These are phyloP conservation scores for Cladophialophora immunda DNA, from an alignment of 2,329 filamentous ascomycete genomes.

Conservation along the genomic window DNA sequence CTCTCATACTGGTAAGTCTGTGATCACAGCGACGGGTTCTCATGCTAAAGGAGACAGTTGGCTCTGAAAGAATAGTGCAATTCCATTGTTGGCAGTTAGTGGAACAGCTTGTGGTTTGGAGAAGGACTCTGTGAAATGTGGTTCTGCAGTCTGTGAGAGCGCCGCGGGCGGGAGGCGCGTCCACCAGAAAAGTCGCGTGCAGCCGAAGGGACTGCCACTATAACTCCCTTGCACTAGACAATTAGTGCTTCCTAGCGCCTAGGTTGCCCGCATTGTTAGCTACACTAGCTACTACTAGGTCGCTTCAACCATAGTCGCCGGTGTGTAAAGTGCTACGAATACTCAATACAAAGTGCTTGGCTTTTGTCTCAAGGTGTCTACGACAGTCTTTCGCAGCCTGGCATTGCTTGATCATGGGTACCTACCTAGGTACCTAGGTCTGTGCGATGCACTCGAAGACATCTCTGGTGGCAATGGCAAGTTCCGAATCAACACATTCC, in stretches of 20 bases:
- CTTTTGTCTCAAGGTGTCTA: too few relatives aligned
- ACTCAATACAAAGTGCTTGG: too few relatives aligned
- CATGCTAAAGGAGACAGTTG: not conserved
- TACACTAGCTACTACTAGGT: too few relatives aligned
- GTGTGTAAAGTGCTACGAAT: too few relatives aligned
- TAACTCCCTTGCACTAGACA: not conserved
- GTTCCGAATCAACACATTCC: not conserved
- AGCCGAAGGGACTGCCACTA: conserved; percentile 8
- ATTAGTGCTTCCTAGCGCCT: not conserved
- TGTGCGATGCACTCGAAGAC: too few relatives aligned
- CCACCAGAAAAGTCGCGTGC: conserved; percentile 24
- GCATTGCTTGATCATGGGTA: too few relatives aligned
- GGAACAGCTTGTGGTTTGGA: not conserved
- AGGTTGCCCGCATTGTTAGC: too few relatives aligned
- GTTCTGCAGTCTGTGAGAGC: not conserved
- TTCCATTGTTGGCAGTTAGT: conserved; percentile 11
- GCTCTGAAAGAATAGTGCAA: not conserved
- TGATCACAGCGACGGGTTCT: not conserved
- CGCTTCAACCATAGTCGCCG: too few relatives aligned
- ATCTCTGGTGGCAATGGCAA: not conserved
- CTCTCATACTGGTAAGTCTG: conserved; percentile 27
- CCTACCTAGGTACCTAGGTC: too few relatives aligned
- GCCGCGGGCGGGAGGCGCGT: conserved; percentile 15
- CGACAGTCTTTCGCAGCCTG: too few relatives aligned
- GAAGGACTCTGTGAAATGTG: not conserved